These are phyloP conservation scores for Petrea volubilis DNA, from an alignment of 257 asterid species.

Conservation along the genomic window DNA sequence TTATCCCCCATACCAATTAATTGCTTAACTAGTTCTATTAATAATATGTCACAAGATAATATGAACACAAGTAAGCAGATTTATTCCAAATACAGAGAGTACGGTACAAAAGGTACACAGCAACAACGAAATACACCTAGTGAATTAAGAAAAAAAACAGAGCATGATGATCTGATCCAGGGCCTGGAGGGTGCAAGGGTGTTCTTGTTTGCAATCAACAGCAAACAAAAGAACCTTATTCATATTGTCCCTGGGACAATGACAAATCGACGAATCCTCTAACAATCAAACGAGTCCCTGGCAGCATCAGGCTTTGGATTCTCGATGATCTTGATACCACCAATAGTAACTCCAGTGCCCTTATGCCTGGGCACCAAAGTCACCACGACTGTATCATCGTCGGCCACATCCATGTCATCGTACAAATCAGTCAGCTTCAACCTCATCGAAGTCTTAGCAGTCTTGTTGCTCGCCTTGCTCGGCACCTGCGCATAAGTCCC, in stretches of 20 bases:
- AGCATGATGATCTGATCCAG: too few species aligned
- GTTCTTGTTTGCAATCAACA: neutral
- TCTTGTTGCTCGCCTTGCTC: too few species aligned
- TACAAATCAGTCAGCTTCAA: too few species aligned
- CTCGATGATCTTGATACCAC: constrained; percentile 39
- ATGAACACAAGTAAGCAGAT: neutral
- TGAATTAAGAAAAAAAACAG: too few species aligned
- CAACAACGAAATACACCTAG: neutral
- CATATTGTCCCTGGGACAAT: neutral
- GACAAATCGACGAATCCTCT: neutral
- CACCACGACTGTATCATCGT: too few species aligned
- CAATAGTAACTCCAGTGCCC: constrained; percentile 39
- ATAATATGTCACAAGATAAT: neutral
- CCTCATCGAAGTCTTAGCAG: too few species aligned
- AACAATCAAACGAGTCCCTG: neutral
- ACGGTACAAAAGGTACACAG: neutral
- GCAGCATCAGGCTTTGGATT: neutral
- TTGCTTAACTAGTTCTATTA: neutral
- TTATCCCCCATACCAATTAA: neutral
- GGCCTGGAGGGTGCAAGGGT: neutral
- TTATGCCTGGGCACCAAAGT: constrained; percentile 10
- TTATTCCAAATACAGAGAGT: neutral
- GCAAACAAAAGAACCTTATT: neutral
- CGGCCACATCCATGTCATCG: too few species aligned
- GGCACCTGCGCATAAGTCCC: constrained; percentile 39